A percentile compares a stretch with the other conserved stretches of the same genome.
phyloP scores from a whole-genome alignment of 805 yeast genomes.

The Kuraishia hungarica region DNA sequence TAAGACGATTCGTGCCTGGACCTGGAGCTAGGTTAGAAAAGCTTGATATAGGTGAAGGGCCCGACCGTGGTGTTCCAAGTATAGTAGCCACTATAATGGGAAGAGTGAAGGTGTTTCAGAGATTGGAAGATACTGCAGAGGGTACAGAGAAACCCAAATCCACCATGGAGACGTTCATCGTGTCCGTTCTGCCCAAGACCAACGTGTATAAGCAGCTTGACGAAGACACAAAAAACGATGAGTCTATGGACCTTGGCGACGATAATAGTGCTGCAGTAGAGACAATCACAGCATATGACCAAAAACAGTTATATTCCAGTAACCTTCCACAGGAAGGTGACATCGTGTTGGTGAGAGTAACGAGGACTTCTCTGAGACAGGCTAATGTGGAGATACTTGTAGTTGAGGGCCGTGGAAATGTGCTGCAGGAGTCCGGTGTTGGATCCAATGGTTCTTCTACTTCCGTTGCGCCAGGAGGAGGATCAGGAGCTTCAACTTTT shows the following conservation, averaged over 20 bases:
- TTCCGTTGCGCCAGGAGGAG: slow-evolving; percentile 38
- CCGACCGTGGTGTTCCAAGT: slow-evolving; percentile 32
- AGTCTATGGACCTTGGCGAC: neutral
- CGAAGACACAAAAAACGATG: neutral
- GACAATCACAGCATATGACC: neutral
- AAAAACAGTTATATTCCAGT: slow-evolving; percentile 22
- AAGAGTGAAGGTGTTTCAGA: slow-evolving; percentile 27
- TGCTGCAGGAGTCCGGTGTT: slow-evolving; percentile 53
- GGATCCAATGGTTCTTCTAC: slow-evolving; percentile 42
- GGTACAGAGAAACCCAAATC: neutral
- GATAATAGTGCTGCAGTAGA: neutral
- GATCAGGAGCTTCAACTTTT: slow-evolving; percentile 33
- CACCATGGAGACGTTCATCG: neutral
- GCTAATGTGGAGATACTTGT: slow-evolving; percentile 71
- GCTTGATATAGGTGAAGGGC: slow-evolving; percentile 28
- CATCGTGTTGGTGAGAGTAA: slow-evolving; percentile 67
- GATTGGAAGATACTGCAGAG: slow-evolving; percentile 1
- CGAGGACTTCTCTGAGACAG: slow-evolving; percentile 56
- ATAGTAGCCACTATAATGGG: slow-evolving; percentile 60
- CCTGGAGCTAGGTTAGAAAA: slow-evolving; percentile 50
- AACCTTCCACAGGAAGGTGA: slow-evolving; percentile 80
- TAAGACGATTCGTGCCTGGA: slow-evolving; percentile 49
- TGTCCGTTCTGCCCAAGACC: neutral
- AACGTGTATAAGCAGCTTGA: neutral
- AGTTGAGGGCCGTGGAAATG: slow-evolving; percentile 54